Base-by-base conservation (phyloP, 1,139 yeast genomes). In the Groenewaldozyma sp. region DNA sequence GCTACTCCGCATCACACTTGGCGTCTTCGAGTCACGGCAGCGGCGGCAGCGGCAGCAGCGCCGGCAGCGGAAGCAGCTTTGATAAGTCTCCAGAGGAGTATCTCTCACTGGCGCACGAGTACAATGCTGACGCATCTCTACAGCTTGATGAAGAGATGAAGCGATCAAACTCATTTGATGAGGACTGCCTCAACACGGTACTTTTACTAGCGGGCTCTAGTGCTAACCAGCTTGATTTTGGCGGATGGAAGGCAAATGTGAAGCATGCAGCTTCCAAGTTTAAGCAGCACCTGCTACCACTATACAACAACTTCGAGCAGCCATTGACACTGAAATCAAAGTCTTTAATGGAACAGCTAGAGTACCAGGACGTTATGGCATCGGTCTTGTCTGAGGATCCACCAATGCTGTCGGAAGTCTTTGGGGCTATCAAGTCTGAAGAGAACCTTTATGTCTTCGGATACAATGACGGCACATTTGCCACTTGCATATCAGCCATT, bases 391-490 rank as follows among this genome's bases (percentile, higher is more conserved):
- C 33, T 17, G 21, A 6, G 4, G 33, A 29, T 29, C 21, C 21
- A 13, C 33, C 33, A 4, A 29, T 29, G 33, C 9, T 29, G 33
- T 9, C 31, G 11, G 17, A 17, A n/a, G 14, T 13, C 11, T 27
- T 27, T 17, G 14, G 14, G 17, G 10, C 11, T n/a, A 17, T 27
- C 6, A 19, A 29, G 4, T 11, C 33, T 6, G 7, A 22, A 7
- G 33, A 18, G 10, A 29, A 14, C 14, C 11, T 22, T 7, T 29
- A 16, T 14, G 4, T 21, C 13, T 14, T n/a, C 22, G 33, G 33
- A n/a, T 29, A 16, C 22, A 29, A 29, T 29, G 33, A 29, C 22
- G 33, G 33, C 10, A 29, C 33, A 16, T 29, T 29, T n/a, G 17
- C 21, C 22, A 14, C 33, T 10, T 29, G 14, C 18, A 29, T 18